Evolutionary conservation across 73 alveolate genomes (phyloP).

Genomic region (Paramecium primaurelia): DNA sequence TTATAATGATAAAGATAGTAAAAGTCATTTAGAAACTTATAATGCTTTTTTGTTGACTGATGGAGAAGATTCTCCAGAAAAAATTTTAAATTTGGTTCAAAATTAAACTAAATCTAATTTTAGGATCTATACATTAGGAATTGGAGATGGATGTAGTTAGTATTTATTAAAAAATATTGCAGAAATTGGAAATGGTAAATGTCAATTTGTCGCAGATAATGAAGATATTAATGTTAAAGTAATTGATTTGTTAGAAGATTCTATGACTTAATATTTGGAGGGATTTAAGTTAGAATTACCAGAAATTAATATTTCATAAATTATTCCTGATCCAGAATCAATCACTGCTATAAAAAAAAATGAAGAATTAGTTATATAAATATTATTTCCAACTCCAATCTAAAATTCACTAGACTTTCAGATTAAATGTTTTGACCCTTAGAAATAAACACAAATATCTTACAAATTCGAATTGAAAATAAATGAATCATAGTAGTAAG

Average conservation of each 20-base stretch:
- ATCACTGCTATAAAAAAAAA: background rate
- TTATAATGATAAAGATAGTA: background rate
- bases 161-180: conserved; percentile 62
- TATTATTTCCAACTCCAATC: background rate
- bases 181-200: conserved; percentile 70
- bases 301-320: background rate
- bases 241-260: conserved; percentile 58
- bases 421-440: background rate
- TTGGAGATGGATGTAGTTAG: conserved; percentile 65
- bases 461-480: background rate
- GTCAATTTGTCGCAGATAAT: conserved; percentile 47
- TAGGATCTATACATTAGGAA: conserved; percentile 66
- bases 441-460: background rate
- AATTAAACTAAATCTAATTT: conserved; percentile 45
- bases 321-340: background rate
- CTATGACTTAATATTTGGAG: conserved; percentile 58
- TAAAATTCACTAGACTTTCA: background rate
- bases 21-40: background rate
- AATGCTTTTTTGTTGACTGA: conserved; percentile 91
- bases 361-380: background rate
- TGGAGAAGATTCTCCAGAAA: conserved; percentile 86
- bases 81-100: conserved; percentile 66
- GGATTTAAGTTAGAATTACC: background rate
- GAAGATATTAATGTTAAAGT: conserved; percentile 61
- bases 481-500: background rate